Percentiles rank a stretch among this genome's conserved stretches.
Conservation (phyloP, 192 early-diverging fungal species). For the Backusella australiensis region DNA sequence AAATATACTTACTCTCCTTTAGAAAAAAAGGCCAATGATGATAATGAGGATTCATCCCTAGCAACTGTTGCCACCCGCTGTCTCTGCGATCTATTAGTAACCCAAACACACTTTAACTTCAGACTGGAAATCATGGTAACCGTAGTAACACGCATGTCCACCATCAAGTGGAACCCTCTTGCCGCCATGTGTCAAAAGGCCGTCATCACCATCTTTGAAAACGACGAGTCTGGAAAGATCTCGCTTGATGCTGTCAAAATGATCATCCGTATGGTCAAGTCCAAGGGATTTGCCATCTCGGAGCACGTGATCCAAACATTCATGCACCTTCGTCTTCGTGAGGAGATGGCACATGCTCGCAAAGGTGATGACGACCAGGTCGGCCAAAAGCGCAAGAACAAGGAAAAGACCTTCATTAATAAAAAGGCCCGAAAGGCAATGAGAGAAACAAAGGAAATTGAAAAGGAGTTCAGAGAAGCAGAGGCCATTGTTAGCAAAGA, state of each 20-base stretch:
- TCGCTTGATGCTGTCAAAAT: slow-evolving; percentile 85
- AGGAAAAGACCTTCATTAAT: slow-evolving; percentile 55
- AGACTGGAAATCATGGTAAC: slow-evolving; percentile 85
- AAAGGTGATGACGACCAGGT: slow-evolving; percentile 50
- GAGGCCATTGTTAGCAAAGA: slow-evolving; percentile 85
- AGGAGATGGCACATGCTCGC: slow-evolving; percentile 64
- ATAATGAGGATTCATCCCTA: slow-evolving; percentile 30
- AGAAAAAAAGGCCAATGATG: slow-evolving; percentile 36
- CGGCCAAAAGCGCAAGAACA: slow-evolving; percentile 50
- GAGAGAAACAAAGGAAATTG: slow-evolving; percentile 69
- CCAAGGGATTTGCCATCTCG: slow-evolving; percentile 71
- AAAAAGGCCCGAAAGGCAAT: slow-evolving; percentile 72
- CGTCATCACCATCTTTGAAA: slow-evolving; percentile 71
- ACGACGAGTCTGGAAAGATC: slow-evolving; percentile 85
- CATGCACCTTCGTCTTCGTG: slow-evolving; percentile 77
- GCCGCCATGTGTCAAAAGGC: slow-evolving; percentile 75
- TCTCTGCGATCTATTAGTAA: slow-evolving; percentile 77
- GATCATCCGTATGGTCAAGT: slow-evolving; percentile 84
- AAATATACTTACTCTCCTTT: not conserved
- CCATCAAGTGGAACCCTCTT: slow-evolving; percentile 53
- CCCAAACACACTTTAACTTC: slow-evolving; percentile 95
- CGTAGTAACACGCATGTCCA: slow-evolving; percentile 75
- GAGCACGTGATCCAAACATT: slow-evolving; percentile 71
- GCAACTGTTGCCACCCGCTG: slow-evolving; percentile 74
- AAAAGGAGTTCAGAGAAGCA: slow-evolving; percentile 84